Conservation (phyloP, 768 basidiomycete genomes). For the Mycena galericulata region DNA sequence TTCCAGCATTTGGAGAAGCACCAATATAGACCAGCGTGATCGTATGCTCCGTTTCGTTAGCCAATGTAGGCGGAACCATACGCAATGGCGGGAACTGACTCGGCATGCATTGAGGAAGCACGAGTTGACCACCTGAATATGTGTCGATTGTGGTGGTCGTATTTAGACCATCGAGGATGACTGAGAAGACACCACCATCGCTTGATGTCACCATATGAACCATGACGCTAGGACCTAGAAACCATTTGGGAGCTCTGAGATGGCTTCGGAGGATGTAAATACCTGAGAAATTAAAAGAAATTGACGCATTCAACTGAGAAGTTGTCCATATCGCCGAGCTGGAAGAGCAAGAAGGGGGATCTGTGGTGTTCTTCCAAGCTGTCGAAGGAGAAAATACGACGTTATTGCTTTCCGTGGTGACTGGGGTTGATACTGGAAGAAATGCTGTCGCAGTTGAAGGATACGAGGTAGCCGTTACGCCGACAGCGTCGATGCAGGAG, state of each 20-base stretch:
- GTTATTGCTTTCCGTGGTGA: conserved; percentile 17
- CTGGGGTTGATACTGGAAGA: conserved; percentile 27
- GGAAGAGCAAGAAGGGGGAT: conserved; percentile 9
- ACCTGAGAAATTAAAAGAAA: conserved; percentile 40
- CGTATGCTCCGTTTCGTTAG: not conserved
- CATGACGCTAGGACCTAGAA: conserved; percentile 38
- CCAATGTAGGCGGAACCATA: not conserved
- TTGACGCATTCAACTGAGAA: conserved; percentile 32
- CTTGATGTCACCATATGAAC: conserved; percentile 35
- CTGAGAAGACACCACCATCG: conserved; percentile 34
- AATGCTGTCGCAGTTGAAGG: conserved; percentile 33
- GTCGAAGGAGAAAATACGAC: conserved; percentile 22
- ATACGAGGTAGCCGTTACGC: conserved; percentile 29
- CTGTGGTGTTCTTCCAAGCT: conserved; percentile 28
- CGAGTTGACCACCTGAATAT: conserved; percentile 10
- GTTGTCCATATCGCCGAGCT: conserved; percentile 25
- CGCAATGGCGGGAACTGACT: conserved; percentile 1
- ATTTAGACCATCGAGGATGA: conserved; percentile 36
- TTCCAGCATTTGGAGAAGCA: not conserved
- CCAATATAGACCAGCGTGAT: not conserved
- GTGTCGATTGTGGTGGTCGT: conserved; percentile 35
- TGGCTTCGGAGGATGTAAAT: not conserved
- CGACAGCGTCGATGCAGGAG: conserved; percentile 35
- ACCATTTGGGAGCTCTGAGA: not conserved
- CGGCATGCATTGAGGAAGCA: conserved; percentile 9